A percentile compares a stretch with the other conserved stretches of the same genome.
Evolutionary conservation across 192 early-diverging fungal genomes (phyloP).

Genomic region (Funneliformis geosporum): DNA sequence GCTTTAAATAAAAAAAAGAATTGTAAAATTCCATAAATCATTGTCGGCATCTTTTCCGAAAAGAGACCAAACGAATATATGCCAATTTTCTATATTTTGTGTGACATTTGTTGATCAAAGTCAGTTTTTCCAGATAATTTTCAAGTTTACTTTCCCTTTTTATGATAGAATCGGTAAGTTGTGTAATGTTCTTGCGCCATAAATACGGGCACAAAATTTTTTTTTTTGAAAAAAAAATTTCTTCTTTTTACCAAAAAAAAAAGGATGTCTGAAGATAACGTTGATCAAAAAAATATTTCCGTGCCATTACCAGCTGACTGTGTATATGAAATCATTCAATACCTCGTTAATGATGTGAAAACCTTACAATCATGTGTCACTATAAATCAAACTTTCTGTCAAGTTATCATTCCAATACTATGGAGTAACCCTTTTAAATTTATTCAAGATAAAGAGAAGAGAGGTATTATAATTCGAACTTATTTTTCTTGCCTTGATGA

Average conservation of each 20-base stretch:
- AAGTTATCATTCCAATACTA: background rate
- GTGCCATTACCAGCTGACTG: background rate
- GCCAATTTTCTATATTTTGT: no score
- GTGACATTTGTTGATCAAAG: no score
- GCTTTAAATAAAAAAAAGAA: no score
- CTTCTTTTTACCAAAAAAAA: background rate
- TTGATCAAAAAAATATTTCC: background rate
- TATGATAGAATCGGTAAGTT: no score
- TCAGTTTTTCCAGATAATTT: no score
- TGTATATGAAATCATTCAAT: slow-evolving; percentile 3
- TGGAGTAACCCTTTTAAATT: slow-evolving; percentile 3
- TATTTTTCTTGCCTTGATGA: background rate
- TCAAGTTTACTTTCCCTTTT: no score
- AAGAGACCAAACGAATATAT: no score
- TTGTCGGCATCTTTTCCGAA: no score
- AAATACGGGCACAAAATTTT: background rate
- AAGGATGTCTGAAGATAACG: background rate
- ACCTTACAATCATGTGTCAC: background rate
- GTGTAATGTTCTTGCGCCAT: no score
- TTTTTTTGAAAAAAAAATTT: no score
- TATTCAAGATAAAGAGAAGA: background rate
- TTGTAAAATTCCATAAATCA: no score
- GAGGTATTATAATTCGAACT: background rate
- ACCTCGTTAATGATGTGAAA: background rate
- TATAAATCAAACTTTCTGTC: background rate